A percentile compares a stretch with the other conserved stretches of the same genome.
Evolutionary conservation across 306 rosid species (phyloP).

Genomic region (Lithocarpus polystachyus): DNA sequence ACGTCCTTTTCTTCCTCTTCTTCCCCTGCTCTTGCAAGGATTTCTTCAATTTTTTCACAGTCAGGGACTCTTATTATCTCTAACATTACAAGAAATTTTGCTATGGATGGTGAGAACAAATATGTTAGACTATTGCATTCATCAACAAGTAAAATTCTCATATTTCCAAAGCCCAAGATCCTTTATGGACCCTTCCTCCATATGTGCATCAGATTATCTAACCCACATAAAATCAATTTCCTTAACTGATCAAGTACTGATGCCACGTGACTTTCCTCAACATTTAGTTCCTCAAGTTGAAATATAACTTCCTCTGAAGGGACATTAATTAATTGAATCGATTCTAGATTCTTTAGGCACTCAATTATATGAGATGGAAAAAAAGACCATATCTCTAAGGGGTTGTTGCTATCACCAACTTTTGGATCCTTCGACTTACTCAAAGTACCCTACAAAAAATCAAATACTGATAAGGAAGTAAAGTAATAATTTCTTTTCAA

Average conservation of each 20-base stretch:
- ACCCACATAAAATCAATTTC: accelerated
- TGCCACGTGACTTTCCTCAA: neutral
- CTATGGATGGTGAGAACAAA: no score
- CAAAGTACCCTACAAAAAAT: no score
- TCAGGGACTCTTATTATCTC: no score
- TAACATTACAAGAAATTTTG: no score
- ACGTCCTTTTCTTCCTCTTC: neutral
- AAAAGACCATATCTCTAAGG: neutral
- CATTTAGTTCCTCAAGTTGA: neutral
- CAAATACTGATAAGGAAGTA: no score
- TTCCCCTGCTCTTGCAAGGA: neutral
- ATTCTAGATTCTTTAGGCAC: neutral
- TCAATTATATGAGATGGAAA: neutral
- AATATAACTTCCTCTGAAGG: neutral
- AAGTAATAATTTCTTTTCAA: no score
- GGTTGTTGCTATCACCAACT: neutral
- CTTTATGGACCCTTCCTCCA: neutral
- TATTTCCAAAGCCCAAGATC: neutral
- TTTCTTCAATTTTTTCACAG: neutral
- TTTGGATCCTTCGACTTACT: no score
- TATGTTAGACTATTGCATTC: neutral
- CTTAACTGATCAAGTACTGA: neutral
- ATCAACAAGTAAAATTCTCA: neutral
- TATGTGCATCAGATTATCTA: accelerated
- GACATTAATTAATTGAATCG: accelerated